Base-by-base conservation (phyloP, 2,329 filamentous ascomycete species). In the Cyclaneusma minus region DNA sequence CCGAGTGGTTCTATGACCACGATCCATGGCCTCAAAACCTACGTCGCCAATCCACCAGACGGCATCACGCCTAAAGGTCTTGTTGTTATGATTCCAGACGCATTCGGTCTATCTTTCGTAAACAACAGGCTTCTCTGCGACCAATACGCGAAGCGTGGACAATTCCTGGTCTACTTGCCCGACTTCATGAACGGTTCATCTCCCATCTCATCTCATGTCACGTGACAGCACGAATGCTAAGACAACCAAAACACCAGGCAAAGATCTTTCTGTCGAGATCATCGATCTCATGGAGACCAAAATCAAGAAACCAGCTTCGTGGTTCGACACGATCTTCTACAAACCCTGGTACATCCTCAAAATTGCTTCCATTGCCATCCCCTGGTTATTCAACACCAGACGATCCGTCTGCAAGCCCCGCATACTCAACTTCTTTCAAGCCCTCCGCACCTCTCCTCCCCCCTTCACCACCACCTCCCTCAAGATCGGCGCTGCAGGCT, bases 401-500 rank as follows among this genome's bases (percentile, higher is more conserved):
- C 34, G 35, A 17, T 21, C 35, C 11, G 31, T 47, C 35, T 29
- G 40, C 25, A 35, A 42, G 33, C 47, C 56, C 4, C 40, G 52
- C 11, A 38, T 62, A 22, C 33, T 45, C 20, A 19, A 36, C 21
- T 59, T 57, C 36, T 43, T 61, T 31, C 30, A 38, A 18, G 35
- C 40, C 3, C 36, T 59, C 4, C 50, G 52, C 10, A 40, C 42
- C 6, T 38, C 30, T 7, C 30, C 36, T 6, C 32, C 41, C 6
- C 40, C 41, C 9, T 42, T 36, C 29, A 26, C 28, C 29, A 40
- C 43, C n/a, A 30, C 42, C 11, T 30, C 39, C 9, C 39, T 54
- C 5, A 56, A 54, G 29, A 46, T 73, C 23, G 66, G 58, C 13
- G 61, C 55, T 0, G 63, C 63, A 0, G 71, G 69, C 1, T 74